A percentile compares a stretch with the other conserved stretches of the same genome.
Evolutionary conservation across 352 stramenopile genomes (phyloP).

Genomic region (Phytopythium mirpurense): DNA sequence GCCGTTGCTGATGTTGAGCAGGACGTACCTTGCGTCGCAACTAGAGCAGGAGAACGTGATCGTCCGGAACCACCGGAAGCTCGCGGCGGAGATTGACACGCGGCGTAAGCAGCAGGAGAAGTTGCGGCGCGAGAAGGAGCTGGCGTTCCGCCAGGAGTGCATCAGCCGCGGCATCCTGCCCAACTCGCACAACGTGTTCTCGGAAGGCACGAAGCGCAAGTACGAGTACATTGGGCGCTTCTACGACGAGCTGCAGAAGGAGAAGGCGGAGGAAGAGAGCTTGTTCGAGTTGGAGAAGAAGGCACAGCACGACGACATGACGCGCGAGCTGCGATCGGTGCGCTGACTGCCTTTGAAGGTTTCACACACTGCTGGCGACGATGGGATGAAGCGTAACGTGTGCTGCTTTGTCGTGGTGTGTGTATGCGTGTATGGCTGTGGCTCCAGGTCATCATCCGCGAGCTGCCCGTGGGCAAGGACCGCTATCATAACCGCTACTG

Average conservation of each 20-base stretch:
- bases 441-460: conserved; percentile 51
- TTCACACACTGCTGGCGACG: too few species aligned
- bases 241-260: conserved; percentile 51
- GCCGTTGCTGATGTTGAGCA: too few species aligned
- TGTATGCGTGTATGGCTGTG: not conserved
- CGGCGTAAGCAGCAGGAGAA: conserved; percentile 45
- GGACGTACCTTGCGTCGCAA: conserved; percentile 49
- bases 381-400: too few species aligned
- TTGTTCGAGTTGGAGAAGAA: conserved; percentile 49
- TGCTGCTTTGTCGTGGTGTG: too few species aligned
- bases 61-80: conserved; percentile 43
- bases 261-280: conserved; percentile 45
- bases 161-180: conserved; percentile 56
- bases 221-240: conserved; percentile 62
- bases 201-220: conserved; percentile 52
- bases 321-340: conserved; percentile 31
- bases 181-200: conserved; percentile 64
- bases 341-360: not conserved
- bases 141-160: conserved; percentile 50
- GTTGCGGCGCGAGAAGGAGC: conserved; percentile 49
- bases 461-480: conserved; percentile 62
- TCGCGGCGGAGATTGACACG: conserved; percentile 44
- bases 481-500: conserved; percentile 79
- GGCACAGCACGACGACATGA: conserved; percentile 30
- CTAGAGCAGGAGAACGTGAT: conserved; percentile 58